Evolutionary conservation across 495 filamentous ascomycete genomes (phyloP), one percentile per base, ranked within the genome.

Genomic region (Aspergillus panamensis): DNA sequence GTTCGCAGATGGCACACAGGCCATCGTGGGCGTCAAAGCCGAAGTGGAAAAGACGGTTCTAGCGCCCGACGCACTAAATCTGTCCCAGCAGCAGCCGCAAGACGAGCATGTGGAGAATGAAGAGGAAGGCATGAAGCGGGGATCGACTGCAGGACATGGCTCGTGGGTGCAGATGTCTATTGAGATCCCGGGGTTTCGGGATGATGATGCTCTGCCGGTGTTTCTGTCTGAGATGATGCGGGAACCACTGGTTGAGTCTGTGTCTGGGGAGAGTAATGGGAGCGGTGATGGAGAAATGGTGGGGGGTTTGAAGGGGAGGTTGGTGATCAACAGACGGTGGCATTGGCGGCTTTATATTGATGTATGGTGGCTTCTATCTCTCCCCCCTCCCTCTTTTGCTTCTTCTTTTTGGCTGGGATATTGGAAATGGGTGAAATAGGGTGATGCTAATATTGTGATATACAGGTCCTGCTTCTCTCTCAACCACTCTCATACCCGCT

Each of bases 291-390:
- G 43, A 8, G 71, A 66, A 20, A 75, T 74, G 59, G 84, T 82
- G 64, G 87, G 85, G 55, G 83, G 78, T 35, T 77, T 96, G 61
- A 85, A 83, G 56, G 80, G 80, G 58, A 80, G 84, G 65, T 67
- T 98, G 66, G 84, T 84, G 67, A 96, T 98, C 66, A 96, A 96
- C 69, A 69, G 80, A 59, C 79, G 91, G 43, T 97, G 90, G 79
- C 92, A 97, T 78, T 98, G 94, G 94, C 88, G 91, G 74, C 67
- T 98, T 20, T 97, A 93, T 72, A 84, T 97, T 63, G 94, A 98
- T 76, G 94, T 97, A 66, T 70, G 88, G 82, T 25, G 25, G 37
- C 12, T 33, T n/a, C 8, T 40, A 20, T 19, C 37, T 40, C 9
- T 9, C 13, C 16, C 37, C 2, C 8, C 2, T 13, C 53, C 51